Conservation (phyloP, 805 yeast genomes). For the Cyberlindnera subsufficiens region DNA sequence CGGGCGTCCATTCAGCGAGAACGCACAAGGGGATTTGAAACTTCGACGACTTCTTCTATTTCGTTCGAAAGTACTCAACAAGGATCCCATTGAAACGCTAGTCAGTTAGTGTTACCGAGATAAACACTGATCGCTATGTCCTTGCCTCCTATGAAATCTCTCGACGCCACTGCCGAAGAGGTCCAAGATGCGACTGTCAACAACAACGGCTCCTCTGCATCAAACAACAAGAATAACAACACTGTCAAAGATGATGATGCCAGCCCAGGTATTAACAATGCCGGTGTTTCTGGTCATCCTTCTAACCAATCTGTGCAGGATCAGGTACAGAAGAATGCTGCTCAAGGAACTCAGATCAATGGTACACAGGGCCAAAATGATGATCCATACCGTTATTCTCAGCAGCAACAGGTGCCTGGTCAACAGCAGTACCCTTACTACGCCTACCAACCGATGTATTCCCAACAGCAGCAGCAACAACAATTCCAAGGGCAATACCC, state of each 20-base stretch:
- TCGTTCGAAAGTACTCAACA: too few species aligned
- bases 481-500: conserved; percentile 19
- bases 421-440: conserved; percentile 7
- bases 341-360: conserved; percentile 1
- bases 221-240: conserved; percentile 6
- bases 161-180: conserved; percentile 8
- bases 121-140: conserved; percentile 5
- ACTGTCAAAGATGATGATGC: conserved; percentile 1
- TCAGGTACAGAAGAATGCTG: background rate
- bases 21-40: background rate
- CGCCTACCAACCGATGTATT: conserved; percentile 3
- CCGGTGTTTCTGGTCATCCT: background rate
- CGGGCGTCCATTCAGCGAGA: background rate
- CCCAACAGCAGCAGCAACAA: conserved; percentile 6
- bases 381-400: conserved; percentile 14
- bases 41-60: background rate
- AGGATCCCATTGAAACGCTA: background rate
- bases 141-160: conserved; percentile 14
- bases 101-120: background rate
- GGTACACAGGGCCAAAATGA: conserved; percentile 5
- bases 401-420: conserved; percentile 6
- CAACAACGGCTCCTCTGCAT: conserved; percentile 2
- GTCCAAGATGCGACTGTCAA: conserved; percentile 7
- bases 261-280: background rate
- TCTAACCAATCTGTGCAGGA: background rate